phyloP scores from a whole-genome alignment of 352 stramenopile species.

The Pythium guiyangense region DNA sequence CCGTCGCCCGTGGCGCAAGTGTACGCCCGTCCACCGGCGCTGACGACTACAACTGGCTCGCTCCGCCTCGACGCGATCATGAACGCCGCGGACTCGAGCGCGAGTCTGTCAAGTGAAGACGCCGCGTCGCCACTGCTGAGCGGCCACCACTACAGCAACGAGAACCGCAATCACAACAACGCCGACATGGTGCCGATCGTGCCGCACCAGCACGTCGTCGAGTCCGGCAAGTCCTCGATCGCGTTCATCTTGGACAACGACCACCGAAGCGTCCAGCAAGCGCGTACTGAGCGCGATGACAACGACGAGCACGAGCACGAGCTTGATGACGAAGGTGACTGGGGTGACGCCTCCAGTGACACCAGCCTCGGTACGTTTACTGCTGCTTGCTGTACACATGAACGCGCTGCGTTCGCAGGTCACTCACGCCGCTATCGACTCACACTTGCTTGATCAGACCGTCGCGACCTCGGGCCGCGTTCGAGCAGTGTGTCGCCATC shows the following conservation, averaged over 20 bases:
- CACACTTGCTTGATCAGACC: too few species aligned
- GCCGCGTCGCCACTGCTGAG: not conserved
- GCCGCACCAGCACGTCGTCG: conserved; percentile 4
- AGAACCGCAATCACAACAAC: conserved; percentile 10
- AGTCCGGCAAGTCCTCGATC: conserved; percentile 21
- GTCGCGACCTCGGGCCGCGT: too few species aligned
- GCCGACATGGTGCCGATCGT: not conserved
- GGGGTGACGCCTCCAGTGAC: conserved; percentile 23
- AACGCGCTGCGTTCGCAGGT: not conserved
- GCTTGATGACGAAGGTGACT: conserved; percentile 10
- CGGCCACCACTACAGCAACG: conserved; percentile 1
- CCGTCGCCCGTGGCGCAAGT: conserved; percentile 3
- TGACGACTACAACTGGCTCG: not conserved
- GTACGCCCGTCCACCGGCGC: not conserved
- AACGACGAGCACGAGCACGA: conserved; percentile 8
- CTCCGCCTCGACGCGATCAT: conserved; percentile 14
- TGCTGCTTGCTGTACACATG: not conserved
- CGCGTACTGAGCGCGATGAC: not conserved
- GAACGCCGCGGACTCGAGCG: conserved; percentile 1
- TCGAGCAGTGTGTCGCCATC: not conserved
- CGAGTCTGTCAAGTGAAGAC: not conserved
- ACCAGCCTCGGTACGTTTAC: conserved; percentile 16
- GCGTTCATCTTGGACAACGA: conserved; percentile 25
- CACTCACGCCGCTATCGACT: not conserved
- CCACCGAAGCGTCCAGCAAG: not conserved